phyloP scores from a whole-genome alignment of 139 green algal species.

The Coccomyxa sp. region DNA sequence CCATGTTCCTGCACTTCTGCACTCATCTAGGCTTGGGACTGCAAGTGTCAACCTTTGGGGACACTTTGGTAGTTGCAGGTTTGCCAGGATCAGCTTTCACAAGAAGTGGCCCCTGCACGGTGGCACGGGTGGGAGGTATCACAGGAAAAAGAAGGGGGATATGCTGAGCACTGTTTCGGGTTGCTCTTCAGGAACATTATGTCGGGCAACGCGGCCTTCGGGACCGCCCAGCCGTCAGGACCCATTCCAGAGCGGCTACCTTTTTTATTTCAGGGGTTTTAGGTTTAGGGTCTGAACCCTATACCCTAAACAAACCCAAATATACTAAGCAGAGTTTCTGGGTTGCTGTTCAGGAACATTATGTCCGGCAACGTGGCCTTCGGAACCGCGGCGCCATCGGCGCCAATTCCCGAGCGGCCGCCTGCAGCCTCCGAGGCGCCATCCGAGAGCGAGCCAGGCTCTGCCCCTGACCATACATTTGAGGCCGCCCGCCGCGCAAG shows the following conservation, averaged over 20 bases:
- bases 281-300: no score
- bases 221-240: constrained; percentile 9
- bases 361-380: constrained; percentile 74
- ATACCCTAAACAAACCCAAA: no score
- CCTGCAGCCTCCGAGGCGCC: background rate
- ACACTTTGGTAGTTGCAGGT: background rate
- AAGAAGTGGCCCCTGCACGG: background rate
- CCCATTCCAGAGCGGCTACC: background rate
- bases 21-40: background rate
- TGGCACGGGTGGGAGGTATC: background rate
- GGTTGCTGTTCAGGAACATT: constrained; percentile 21
- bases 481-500: background rate
- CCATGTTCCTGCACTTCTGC: background rate
- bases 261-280: no score
- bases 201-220: constrained; percentile 71
- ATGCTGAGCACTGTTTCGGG: background rate
- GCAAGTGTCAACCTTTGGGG: background rate
- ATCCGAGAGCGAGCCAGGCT: background rate
- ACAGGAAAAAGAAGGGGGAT: background rate
- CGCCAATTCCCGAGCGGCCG: background rate
- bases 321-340: background rate
- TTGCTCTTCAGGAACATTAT: constrained; percentile 59
- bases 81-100: background rate
- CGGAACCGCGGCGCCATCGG: constrained; percentile 17
- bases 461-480: background rate